Evolutionary conservation across 176 grass and related monocot species (phyloP).

Genomic region (Puccinellia tenuiflora): DNA sequence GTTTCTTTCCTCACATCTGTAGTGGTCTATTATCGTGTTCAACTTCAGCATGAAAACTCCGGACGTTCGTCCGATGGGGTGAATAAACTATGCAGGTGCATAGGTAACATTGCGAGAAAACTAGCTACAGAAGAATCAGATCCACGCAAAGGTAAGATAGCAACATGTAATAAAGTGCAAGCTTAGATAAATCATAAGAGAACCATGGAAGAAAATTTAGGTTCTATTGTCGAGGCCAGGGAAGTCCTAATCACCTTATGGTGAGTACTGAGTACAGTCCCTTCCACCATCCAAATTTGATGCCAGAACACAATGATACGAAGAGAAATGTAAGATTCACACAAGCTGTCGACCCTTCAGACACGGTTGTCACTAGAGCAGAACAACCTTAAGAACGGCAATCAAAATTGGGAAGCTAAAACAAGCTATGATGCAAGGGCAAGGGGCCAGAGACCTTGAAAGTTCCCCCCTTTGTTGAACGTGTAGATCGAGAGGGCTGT

Average conservation of each 20-base stretch:
- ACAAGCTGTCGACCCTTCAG: background rate
- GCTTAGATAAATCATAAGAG: constrained; percentile 10
- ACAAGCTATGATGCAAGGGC: background rate
- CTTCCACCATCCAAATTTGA: background rate
- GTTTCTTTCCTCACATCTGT: background rate
- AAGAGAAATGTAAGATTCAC: background rate
- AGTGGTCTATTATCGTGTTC: background rate
- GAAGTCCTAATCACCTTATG: constrained; percentile 7
- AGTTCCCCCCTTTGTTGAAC: background rate
- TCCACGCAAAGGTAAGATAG: constrained; percentile 20
- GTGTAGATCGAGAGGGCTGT: background rate
- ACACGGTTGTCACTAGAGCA: background rate
- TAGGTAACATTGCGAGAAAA: background rate
- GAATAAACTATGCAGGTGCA: background rate
- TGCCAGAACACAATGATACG: constrained; percentile 26
- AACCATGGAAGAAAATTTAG: constrained; percentile 21
- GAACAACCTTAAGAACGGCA: background rate
- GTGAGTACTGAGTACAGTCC: background rate
- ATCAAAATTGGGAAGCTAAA: constrained; percentile 17
- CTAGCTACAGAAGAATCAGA: constrained; percentile 22
- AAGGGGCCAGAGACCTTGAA: background rate
- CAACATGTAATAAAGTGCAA: constrained; percentile 27
- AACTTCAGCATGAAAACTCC: background rate
- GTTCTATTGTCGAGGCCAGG: background rate
- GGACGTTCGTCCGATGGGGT: background rate